A percentile compares a stretch with the other conserved stretches of the same genome.
Conservation (phyloP, 169 alveolate genomes). For the Eimeria acervulina region DNA sequence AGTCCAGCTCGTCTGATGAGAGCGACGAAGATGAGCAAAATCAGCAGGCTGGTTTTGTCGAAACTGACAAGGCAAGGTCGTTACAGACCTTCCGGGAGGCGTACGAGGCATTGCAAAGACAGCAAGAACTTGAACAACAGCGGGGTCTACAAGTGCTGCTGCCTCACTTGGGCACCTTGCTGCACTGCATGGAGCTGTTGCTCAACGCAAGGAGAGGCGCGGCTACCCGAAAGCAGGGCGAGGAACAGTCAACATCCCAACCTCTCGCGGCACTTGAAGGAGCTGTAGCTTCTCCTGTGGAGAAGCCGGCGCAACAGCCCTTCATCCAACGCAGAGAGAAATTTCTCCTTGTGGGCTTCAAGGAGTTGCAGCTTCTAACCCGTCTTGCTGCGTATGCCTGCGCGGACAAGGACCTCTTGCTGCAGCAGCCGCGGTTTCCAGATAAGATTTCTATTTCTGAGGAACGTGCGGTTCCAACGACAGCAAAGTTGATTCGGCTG, state of each 20-base stretch:
- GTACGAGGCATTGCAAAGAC: constrained; percentile 31
- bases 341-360: constrained; percentile 66
- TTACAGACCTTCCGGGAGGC: constrained; percentile 27
- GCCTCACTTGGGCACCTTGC: constrained; percentile 53
- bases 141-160: constrained; percentile 71
- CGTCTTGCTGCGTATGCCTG: constrained; percentile 78
- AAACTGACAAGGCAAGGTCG: constrained; percentile 14
- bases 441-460: neutral
- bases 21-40: constrained; percentile 19
- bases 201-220: constrained; percentile 60
- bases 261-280: neutral
- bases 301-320: neutral
- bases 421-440: neutral
- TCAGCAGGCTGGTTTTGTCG: neutral
- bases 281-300: neutral
- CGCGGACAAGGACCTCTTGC: neutral
- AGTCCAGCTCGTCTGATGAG: constrained; percentile 76
- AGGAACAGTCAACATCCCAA: neutral
- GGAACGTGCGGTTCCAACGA: neutral
- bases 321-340: constrained; percentile 23
- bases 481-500: constrained; percentile 66
- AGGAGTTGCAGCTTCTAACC: constrained; percentile 81
- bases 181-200: constrained; percentile 70
- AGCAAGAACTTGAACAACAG: constrained; percentile 57
- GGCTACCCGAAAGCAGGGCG: neutral